These are phyloP conservation scores for Lentinula sp. DNA, from an alignment of 768 basidiomycete genomes.

Conservation along the genomic window DNA sequence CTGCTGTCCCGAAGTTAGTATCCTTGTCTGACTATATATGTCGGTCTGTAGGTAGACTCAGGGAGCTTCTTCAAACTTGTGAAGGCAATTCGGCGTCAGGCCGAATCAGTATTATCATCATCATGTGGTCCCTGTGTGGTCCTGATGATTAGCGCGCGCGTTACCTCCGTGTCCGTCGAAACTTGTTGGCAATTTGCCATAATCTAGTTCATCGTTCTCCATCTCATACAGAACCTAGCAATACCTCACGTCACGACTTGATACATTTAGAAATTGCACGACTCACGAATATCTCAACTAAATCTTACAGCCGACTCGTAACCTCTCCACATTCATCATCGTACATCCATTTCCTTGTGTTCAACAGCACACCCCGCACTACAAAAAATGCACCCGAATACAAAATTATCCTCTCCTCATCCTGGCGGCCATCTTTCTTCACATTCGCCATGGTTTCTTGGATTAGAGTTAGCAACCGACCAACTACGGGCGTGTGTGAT, in stretches of 20 bases:
- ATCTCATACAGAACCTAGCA: background rate
- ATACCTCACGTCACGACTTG: background rate
- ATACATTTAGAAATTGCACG: background rate
- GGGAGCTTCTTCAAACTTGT: too few relatives aligned
- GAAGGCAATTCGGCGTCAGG: too few relatives aligned
- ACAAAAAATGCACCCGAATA: background rate
- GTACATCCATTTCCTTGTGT: background rate
- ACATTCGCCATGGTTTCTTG: slow-evolving; percentile 46
- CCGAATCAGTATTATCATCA: background rate
- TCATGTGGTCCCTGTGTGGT: background rate
- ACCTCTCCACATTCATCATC: background rate
- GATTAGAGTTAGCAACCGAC: slow-evolving; percentile 81
- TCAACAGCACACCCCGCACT: background rate
- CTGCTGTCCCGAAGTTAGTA: too few relatives aligned
- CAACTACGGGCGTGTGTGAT: slow-evolving; percentile 79
- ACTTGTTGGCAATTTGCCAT: background rate
- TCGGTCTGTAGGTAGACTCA: too few relatives aligned
- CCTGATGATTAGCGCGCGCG: background rate
- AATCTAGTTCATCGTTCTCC: background rate
- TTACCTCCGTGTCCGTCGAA: background rate
- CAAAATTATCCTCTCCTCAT: background rate
- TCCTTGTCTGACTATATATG: too few relatives aligned
- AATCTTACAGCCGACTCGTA: background rate
- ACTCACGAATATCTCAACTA: background rate
- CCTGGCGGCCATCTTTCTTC: background rate